These are phyloP conservation scores for Lupinus albus DNA, from an alignment of 306 rosid genomes.

Conservation along the genomic window DNA sequence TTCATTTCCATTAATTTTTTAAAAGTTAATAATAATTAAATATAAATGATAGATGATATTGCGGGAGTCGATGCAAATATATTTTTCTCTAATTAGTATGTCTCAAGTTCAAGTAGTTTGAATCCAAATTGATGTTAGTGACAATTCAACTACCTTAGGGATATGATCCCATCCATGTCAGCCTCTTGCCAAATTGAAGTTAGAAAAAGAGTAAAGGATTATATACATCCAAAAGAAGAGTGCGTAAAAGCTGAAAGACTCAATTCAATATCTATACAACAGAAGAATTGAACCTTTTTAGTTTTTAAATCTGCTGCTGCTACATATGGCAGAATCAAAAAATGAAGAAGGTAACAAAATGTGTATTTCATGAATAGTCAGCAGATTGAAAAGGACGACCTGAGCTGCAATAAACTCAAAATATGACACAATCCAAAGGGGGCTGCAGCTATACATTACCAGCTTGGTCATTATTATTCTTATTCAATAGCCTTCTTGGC, in stretches of 20 bases:
- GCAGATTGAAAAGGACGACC: slow-evolving; percentile 49
- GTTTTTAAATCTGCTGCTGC: slow-evolving; percentile 53
- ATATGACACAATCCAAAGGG: slow-evolving; percentile 22
- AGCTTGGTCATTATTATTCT: slow-evolving; percentile 61
- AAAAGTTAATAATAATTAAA: no score
- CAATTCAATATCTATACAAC: slow-evolving; percentile 42
- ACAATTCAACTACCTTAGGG: no score
- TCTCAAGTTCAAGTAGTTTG: no score
- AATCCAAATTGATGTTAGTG: no score
- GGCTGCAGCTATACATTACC: slow-evolving; percentile 39
- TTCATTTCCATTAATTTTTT: no score
- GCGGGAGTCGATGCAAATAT: no score
- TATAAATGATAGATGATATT: no score
- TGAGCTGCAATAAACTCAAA: slow-evolving; percentile 50
- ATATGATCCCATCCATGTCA: no score
- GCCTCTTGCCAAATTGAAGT: not conserved
- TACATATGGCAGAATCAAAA: slow-evolving; percentile 48
- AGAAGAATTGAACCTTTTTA: slow-evolving; percentile 33
- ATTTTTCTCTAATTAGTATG: no score
- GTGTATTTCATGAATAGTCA: slow-evolving; percentile 49
- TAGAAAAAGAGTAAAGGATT: not conserved
- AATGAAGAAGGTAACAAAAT: slow-evolving; percentile 41
- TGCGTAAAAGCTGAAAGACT: slow-evolving; percentile 15
- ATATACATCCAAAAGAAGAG: not conserved
- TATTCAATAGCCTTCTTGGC: slow-evolving; percentile 95